Base-by-base conservation (phyloP, 1,284 basidiomycete species). In the Nidula niveotomentosa region DNA sequence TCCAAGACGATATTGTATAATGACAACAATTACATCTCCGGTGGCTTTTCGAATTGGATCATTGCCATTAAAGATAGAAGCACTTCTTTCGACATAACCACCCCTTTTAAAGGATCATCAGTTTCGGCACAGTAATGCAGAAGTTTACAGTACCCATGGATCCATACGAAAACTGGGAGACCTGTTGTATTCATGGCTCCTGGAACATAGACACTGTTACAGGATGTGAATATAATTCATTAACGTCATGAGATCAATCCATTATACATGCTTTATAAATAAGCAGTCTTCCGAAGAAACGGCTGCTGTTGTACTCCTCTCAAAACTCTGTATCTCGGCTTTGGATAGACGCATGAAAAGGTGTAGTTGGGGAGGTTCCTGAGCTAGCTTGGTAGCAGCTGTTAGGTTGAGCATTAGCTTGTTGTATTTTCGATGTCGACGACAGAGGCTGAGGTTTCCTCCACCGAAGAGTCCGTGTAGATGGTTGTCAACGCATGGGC, bases 1-100 rank as follows among this genome's bases (percentile, higher is more conserved):
- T 2, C 76, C 76, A 0, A 79, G 62, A 23, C 76, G 68, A 53
- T 78, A 77, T 58, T 78, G 74, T 12, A 76, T 67, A 9, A 68
- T 53, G 3, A 79, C 73, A 1, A 66, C 68, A 1, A 79, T 52
- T 7, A 73, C 61, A 3, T 64, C 64, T n/a, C 69, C 60, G 13
- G 59, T 60, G 15, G 69, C 59, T 54, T 63, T 63, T 1, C 56
- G 56, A 51, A 71, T 58, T 23, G 70, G 56, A 54, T 65, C 58
- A 54, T 59, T 58, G 7, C 63, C 61, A 48, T 59, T 49, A 30
- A 56, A 59, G 3, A 17, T 46, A 0, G 64, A 58, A 3, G 64
- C 64, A 36, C 62, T 67, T 8, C 68, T 67, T 2, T 51, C 35
- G 15, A 63, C 55, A 44, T 71, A 71, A 12, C 66, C 69, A 18